phyloP scores from a whole-genome alignment of 2,329 filamentous ascomycete genomes.

The Orbilia ellipsospora region DNA sequence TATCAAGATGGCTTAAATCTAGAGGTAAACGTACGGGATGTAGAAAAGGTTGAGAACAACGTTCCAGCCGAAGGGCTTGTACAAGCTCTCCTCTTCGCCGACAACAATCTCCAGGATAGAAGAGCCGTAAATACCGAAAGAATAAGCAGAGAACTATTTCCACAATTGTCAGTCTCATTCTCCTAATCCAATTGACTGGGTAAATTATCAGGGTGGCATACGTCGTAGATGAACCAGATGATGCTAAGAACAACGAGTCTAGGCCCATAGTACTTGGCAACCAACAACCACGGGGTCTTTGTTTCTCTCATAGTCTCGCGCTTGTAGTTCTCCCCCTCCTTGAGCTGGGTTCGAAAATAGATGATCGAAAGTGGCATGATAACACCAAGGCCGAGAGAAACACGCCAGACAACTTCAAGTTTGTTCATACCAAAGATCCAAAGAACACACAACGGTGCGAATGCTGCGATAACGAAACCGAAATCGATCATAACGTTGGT shows the following conservation, averaged over 20 bases:
- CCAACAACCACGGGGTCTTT: slow-evolving; percentile 69
- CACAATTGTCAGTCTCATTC: slow-evolving; percentile 52
- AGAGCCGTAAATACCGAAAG: slow-evolving; percentile 85
- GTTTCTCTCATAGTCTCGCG: slow-evolving; percentile 72
- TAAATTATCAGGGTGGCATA: slow-evolving; percentile 61
- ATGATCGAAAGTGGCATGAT: slow-evolving; percentile 80
- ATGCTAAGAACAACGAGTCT: slow-evolving; percentile 75
- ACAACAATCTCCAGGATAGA: slow-evolving; percentile 77
- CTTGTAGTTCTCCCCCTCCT: slow-evolving; percentile 82
- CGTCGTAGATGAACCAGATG: slow-evolving; percentile 88
- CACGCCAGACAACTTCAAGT: slow-evolving; percentile 81
- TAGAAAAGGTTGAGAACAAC: slow-evolving; percentile 84
- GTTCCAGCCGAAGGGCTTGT: slow-evolving; percentile 86
- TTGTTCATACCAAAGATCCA: slow-evolving; percentile 72
- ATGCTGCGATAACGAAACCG: slow-evolving; percentile 82
- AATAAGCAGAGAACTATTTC: slow-evolving; percentile 78
- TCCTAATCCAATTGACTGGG: background rate
- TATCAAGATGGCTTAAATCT: slow-evolving; percentile 64
- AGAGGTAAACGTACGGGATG: slow-evolving; percentile 35
- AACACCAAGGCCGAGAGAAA: slow-evolving; percentile 80
- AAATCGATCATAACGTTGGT: slow-evolving; percentile 88
- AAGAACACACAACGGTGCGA: slow-evolving; percentile 77
- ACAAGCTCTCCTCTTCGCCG: slow-evolving; percentile 69
- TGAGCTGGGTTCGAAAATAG: slow-evolving; percentile 76
- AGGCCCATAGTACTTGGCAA: slow-evolving; percentile 76